Conservation (phyloP, 1,139 yeast genomes). For the Suhomyces taliae region DNA sequence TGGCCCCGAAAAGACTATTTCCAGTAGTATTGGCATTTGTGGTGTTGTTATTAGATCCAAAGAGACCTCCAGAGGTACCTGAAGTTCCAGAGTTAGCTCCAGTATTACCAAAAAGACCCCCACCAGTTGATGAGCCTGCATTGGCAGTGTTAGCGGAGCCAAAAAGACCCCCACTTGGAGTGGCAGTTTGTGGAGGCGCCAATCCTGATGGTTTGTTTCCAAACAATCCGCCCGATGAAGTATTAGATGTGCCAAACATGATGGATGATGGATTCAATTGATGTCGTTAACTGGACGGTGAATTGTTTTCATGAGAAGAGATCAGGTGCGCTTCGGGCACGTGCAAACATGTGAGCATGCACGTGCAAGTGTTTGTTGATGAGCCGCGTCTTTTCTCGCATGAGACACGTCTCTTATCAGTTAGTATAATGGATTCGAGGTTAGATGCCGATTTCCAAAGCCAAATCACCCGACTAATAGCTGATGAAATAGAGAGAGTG, state of each 20-base stretch:
- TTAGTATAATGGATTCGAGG: background rate
- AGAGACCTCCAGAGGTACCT: conserved; percentile 11
- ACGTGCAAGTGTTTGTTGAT: background rate
- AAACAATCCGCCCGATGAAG: conserved; percentile 28
- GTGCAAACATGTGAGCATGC: background rate
- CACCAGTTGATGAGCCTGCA: conserved; percentile 3
- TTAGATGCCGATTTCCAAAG: conserved; percentile 1
- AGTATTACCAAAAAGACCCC: conserved; percentile 15
- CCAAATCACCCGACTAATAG: background rate
- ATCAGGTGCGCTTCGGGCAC: background rate
- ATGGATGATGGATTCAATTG: background rate
- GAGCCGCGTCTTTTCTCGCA: background rate
- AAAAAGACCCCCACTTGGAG: conserved; percentile 25
- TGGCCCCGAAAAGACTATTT: conserved; percentile 20
- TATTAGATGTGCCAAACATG: conserved; percentile 12
- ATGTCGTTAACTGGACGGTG: background rate
- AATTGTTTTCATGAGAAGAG: conserved; percentile 4
- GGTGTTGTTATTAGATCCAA: conserved; percentile 8
- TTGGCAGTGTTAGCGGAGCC: conserved; percentile 14
- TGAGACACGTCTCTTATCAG: background rate
- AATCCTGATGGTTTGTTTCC: conserved; percentile 24
- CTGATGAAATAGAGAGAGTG: conserved; percentile 2
- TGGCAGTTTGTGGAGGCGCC: conserved; percentile 21
- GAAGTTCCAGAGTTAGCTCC: conserved; percentile 2
- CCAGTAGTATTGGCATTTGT: conserved; percentile 1